A percentile compares a stretch with the other conserved stretches of the same genome.
Conservation (phyloP, 768 basidiomycete genomes). For the Fistulinella prunicolor region DNA sequence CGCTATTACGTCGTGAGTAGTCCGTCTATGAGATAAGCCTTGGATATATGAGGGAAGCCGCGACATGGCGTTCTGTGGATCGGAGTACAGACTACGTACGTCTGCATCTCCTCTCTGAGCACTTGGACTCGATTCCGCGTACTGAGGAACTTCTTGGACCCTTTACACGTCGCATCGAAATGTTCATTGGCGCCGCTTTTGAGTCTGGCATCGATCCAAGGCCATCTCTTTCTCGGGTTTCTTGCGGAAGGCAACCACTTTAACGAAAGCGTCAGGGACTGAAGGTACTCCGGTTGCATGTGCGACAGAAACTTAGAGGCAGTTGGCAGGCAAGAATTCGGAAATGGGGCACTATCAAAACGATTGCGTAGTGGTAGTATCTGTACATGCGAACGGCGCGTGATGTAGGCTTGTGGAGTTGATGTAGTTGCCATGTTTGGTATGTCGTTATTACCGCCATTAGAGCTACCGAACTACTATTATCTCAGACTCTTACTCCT, state of each 20-base stretch:
- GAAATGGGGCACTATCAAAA: constrained; percentile 26
- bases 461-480: too few species aligned
- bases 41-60: neutral
- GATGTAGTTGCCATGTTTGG: too few species aligned
- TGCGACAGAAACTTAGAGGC: constrained; percentile 77
- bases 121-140: constrained; percentile 76
- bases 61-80: constrained; percentile 59
- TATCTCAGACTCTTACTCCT: too few species aligned
- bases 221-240: constrained; percentile 96
- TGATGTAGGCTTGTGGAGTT: too few species aligned
- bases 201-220: constrained; percentile 85
- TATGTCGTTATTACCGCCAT: too few species aligned
- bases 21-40: too few species aligned
- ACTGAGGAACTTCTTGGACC: constrained; percentile 74
- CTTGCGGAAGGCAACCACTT: constrained; percentile 85
- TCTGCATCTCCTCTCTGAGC: constrained; percentile 83
- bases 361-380: too few species aligned
- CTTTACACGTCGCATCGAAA: constrained; percentile 85
- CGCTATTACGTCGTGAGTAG: too few species aligned
- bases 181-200: constrained; percentile 92
- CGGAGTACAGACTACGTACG: constrained; percentile 68
- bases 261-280: constrained; percentile 89
- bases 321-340: too few species aligned
- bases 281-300: constrained; percentile 88
- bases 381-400: too few species aligned